Evolutionary conservation across 345 rosid genomes (phyloP), one percentile per base, ranked within the genome.

Genomic region (Pistacia vera): DNA sequence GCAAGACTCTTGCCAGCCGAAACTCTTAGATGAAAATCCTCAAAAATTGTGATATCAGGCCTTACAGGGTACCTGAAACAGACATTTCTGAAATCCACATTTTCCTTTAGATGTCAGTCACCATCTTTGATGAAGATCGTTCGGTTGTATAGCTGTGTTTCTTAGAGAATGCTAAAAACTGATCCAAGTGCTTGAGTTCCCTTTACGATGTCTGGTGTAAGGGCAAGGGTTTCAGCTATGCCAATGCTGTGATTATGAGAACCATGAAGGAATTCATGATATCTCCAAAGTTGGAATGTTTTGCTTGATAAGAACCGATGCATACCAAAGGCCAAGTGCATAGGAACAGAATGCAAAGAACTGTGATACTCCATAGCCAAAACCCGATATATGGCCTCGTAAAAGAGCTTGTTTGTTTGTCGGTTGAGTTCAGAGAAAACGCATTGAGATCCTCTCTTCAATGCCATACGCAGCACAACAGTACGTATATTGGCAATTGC

Each of bases 241-340:
- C 78, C 64, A 76, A 77, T 70, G 97, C 90, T 6, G 97, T 89
- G 65, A 91, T 71, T 60, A 93, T 80, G 75, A 95, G 72, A 8
- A 95, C 87, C 90, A 93, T 86, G 82, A 89, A 95, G 69, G 94
- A 76, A 70, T 88, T 91, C 59, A 91, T 91, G 69, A 85, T 75
- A 61, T 87, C 73, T 30, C 87, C 83, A 6, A 95, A 93, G 61
- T 84, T 80, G 4, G 97, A 85, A 35, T 73, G 83, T n/a, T 81
- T 18, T 76, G 85, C 77, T 79, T 79, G 28, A 95, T 86, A 35
- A 90, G 85, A 13, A 86, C 82, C 2, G 98, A 94, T 38, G 89
- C 86, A 59, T 94, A 94, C 97, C 98, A 92, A 64, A 95, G 95
- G 41, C 95, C 97, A 11, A 95, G 94, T 1, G 97, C 91, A 59